Conservation (phyloP, 805 yeast genomes). For the Teunomyces lycoperdinae region DNA sequence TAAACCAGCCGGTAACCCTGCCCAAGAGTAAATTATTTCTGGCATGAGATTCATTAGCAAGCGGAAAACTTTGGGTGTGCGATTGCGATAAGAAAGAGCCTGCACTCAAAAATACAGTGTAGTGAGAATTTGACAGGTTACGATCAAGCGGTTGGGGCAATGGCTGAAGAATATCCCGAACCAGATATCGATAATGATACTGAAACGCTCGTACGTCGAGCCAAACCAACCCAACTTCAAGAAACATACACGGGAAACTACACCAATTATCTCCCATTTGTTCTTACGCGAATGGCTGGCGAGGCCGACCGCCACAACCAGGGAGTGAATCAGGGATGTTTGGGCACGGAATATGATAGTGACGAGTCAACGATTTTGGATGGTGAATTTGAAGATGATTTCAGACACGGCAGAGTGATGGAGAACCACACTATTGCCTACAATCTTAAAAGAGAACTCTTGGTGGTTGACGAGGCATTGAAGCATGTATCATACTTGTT, state of each 20-base stretch:
- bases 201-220: slow-evolving; percentile 24
- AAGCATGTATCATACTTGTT: slow-evolving; percentile 28
- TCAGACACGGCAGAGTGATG: slow-evolving; percentile 13
- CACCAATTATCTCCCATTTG: slow-evolving; percentile 35
- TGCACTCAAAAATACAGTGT: too few relatives aligned
- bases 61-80: too few relatives aligned
- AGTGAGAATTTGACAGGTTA: too few relatives aligned
- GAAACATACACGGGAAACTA: slow-evolving; percentile 35
- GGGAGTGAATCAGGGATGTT: too few relatives aligned
- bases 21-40: too few relatives aligned
- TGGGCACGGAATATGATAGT: background rate
- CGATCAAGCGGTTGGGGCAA: background rate
- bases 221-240: slow-evolving; percentile 33
- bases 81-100: too few relatives aligned
- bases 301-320: too few relatives aligned
- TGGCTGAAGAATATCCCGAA: background rate
- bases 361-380: slow-evolving; percentile 16
- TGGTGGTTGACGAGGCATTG: slow-evolving; percentile 34
- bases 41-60: too few relatives aligned
- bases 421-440: slow-evolving; percentile 18
- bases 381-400: slow-evolving; percentile 8
- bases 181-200: slow-evolving; percentile 18
- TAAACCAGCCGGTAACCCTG: too few relatives aligned
- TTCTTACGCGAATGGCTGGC: slow-evolving; percentile 28
- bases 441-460: slow-evolving; percentile 25